These are phyloP conservation scores for Claviceps sp. DNA, from an alignment of 2,329 filamentous ascomycete species.

Conservation along the genomic window DNA sequence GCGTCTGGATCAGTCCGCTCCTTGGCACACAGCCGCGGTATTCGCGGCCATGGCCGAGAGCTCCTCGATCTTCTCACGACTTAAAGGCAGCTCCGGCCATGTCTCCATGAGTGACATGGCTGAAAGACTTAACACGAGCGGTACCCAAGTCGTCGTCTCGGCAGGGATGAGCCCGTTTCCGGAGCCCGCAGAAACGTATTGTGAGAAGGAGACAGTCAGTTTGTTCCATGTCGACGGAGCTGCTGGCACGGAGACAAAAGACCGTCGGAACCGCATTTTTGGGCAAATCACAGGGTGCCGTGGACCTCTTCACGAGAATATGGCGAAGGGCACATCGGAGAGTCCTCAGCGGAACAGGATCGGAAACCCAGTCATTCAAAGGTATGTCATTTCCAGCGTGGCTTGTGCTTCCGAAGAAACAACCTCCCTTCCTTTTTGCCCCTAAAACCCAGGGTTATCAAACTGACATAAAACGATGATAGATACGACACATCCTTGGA, in stretches of 20 bases:
- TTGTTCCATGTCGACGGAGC: slow-evolving; percentile 17
- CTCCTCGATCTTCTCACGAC: slow-evolving; percentile 60
- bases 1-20: slow-evolving; percentile 45
- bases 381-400: slow-evolving; percentile 10
- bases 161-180: slow-evolving; percentile 50
- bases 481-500: slow-evolving; percentile 6
- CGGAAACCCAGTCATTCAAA: slow-evolving; percentile 16
- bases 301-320: slow-evolving; percentile 5
- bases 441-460: neutral
- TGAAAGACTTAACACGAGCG: slow-evolving; percentile 56
- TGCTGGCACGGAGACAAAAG: neutral
- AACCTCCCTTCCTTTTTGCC: neutral
- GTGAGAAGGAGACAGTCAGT: slow-evolving; percentile 18
- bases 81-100: slow-evolving; percentile 34
- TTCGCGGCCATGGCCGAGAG: slow-evolving; percentile 67
- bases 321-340: slow-evolving; percentile 4
- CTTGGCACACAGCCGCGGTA: slow-evolving; percentile 71
- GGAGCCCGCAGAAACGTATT: slow-evolving; percentile 15
- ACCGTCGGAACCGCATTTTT: slow-evolving; percentile 15
- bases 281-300: slow-evolving; percentile 15
- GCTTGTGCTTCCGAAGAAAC: neutral
- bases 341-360: slow-evolving; percentile 11
- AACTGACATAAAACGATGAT: neutral
- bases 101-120: slow-evolving; percentile 48
- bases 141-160: slow-evolving; percentile 67